Base-by-base conservation (phyloP, 2,329 filamentous ascomycete species). In the Fragosphaeria purpurea region DNA sequence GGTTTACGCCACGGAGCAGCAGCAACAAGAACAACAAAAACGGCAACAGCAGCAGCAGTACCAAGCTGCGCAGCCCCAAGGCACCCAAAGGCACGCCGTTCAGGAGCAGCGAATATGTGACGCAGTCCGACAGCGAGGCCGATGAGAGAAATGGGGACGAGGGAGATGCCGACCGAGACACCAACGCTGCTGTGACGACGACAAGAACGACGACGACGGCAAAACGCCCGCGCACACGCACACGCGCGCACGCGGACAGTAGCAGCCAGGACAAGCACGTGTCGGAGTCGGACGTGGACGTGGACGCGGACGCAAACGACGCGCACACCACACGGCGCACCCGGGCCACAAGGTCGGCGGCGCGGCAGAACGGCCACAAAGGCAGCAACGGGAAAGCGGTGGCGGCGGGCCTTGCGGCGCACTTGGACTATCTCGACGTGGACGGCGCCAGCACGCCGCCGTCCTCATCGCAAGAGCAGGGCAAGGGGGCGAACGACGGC, bases 21-120 rank as follows among this genome's bases (percentile, higher is more conserved):
- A 22, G 22, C 33, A 41, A 45, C 11, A 40, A 12, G 33, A 6
- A 35, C 8, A 35, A 13, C 13, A 37, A 37, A 37, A 7, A 11
- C 4, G 41, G 11, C 32, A 46, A 34, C 4, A 22, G 22, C 37
- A n/a, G 7, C n/a, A 22, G 22, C 22, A 22, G 22, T 22, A 22
- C 22, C 22, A 22, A 22, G 6, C 38, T 7, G 35, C 35, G 35
- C 35, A 11, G 35, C 35, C 35, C 7, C 35, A 37, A 37, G 9
- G 30, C 33, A 11, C 12, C 7, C 42, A 44, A 10, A 7, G 31
- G 42, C 42, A 30, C 7, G 35, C 11, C 7, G 5, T 30, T 37
- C 44, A 52, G 49, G 35, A 56, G 52, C 47, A 45, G 38, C 33
- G 45, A 50, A 32, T 41, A 46, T 13, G 45, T 47, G 3, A 43